Evolutionary conservation across 73 alveolate species (phyloP).

Genomic region (Paramecium biaurelia): DNA sequence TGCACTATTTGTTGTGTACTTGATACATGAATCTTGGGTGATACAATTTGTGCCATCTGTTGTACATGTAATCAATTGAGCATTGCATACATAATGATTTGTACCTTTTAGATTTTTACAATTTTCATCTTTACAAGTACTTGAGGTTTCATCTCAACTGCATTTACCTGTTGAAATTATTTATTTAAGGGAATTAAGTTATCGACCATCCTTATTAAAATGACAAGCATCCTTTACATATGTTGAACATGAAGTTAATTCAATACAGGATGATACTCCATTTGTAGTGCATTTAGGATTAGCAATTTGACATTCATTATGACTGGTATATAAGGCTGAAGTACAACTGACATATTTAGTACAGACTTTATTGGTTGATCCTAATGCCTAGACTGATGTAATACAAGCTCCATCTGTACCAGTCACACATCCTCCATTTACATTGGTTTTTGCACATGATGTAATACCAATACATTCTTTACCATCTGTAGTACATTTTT

Average conservation of each 20-base stretch:
- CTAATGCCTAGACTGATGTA: background rate
- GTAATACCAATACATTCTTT: background rate
- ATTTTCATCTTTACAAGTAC: background rate
- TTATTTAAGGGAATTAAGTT: background rate
- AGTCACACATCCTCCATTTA: background rate
- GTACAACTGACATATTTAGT: background rate
- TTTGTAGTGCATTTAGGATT: background rate
- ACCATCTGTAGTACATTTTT: slow-evolving; percentile 7
- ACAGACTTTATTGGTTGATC: background rate
- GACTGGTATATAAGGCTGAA: background rate
- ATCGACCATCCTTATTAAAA: background rate
- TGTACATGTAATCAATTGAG: background rate
- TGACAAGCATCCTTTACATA: background rate
- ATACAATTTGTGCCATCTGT: background rate
- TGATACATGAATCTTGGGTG: background rate
- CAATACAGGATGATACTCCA: background rate
- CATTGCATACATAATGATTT: background rate
- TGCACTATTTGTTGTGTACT: background rate
- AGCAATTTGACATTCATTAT: background rate
- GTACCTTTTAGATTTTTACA: background rate
- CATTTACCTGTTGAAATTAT: background rate
- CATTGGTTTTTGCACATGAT: background rate
- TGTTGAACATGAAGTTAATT: background rate
- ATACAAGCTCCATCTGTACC: slow-evolving; percentile 35
- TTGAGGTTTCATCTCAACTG: background rate